phyloP scores from a whole-genome alignment of 768 basidiomycete genomes.

The Amanita thiersii region DNA sequence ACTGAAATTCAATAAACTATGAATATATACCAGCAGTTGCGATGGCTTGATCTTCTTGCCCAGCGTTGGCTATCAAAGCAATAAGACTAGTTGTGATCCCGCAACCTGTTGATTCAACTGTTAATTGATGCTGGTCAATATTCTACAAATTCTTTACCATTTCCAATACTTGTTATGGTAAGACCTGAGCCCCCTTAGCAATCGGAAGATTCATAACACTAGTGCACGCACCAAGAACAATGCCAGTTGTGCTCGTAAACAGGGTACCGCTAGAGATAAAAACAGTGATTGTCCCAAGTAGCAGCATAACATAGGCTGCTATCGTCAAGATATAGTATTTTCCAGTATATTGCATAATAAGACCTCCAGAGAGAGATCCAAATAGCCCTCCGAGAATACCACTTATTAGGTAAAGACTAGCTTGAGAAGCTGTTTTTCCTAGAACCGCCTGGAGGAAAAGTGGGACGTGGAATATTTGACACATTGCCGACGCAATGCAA shows the following conservation, averaged over 20 bases:
- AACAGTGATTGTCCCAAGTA: slow-evolving; percentile 29
- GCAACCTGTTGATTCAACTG: slow-evolving; percentile 23
- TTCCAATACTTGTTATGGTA: slow-evolving; percentile 27
- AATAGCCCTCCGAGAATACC: slow-evolving; percentile 34
- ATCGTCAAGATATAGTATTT: slow-evolving; percentile 48
- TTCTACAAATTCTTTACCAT: slow-evolving; percentile 20
- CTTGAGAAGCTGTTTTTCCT: slow-evolving; percentile 35
- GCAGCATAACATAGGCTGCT: slow-evolving; percentile 26
- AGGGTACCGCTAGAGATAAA: slow-evolving; percentile 32
- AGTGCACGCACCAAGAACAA: slow-evolving; percentile 30
- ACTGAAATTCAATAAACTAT: not conserved
- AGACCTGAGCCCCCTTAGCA: slow-evolving; percentile 18
- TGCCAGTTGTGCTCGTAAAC: slow-evolving; percentile 24
- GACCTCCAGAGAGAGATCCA: slow-evolving; percentile 44
- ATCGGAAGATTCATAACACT: not conserved
- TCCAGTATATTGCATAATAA: slow-evolving; percentile 51
- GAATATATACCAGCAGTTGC: slow-evolving; percentile 47
- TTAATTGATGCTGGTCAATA: not conserved
- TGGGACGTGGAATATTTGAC: slow-evolving; percentile 43
- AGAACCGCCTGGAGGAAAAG: slow-evolving; percentile 54
- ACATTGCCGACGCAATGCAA: slow-evolving; percentile 33
- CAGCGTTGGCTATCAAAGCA: slow-evolving; percentile 56
- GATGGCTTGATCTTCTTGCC: slow-evolving; percentile 52
- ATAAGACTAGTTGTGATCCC: slow-evolving; percentile 51
- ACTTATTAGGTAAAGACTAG: slow-evolving; percentile 46